Conservation (phyloP, 495 filamentous ascomycete species). For the Lentithecium fluviatile region DNA sequence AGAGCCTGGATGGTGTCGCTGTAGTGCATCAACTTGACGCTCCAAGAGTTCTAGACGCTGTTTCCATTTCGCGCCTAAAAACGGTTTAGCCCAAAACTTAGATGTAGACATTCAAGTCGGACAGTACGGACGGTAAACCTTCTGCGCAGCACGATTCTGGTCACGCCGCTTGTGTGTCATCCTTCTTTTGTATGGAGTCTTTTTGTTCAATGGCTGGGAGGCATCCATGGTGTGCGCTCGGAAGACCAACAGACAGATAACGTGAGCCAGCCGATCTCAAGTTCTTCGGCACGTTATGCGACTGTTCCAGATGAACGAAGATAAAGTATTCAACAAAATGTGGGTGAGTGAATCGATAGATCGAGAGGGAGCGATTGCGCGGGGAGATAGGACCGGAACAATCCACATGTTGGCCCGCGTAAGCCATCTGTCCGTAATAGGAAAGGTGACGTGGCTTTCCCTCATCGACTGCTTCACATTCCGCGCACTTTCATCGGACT, state of each 20-base stretch:
- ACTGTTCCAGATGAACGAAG: too few species aligned
- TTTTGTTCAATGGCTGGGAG: neutral
- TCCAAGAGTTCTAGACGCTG: constrained; percentile 18
- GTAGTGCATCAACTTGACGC: neutral
- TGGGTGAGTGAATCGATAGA: too few species aligned
- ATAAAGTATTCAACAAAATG: too few species aligned
- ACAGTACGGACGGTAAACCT: constrained; percentile 12
- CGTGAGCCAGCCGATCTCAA: neutral
- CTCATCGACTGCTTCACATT: too few species aligned
- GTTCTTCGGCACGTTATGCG: neutral
- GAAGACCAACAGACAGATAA: neutral
- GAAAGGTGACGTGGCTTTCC: too few species aligned
- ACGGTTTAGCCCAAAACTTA: neutral
- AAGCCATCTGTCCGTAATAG: too few species aligned
- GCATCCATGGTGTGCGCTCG: neutral
- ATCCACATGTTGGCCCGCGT: too few species aligned
- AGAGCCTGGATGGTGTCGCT: neutral
- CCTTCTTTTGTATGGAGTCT: constrained; percentile 15
- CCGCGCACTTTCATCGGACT: too few species aligned
- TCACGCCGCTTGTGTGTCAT: constrained; percentile 22
- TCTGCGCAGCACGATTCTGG: constrained; percentile 23
- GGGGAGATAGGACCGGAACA: too few species aligned
- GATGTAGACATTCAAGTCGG: neutral
- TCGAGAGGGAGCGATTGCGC: too few species aligned
- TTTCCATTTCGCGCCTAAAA: constrained; percentile 17